Conservation (phyloP, 768 basidiomycete species). For the Phanerodontia chrysosporium region DNA sequence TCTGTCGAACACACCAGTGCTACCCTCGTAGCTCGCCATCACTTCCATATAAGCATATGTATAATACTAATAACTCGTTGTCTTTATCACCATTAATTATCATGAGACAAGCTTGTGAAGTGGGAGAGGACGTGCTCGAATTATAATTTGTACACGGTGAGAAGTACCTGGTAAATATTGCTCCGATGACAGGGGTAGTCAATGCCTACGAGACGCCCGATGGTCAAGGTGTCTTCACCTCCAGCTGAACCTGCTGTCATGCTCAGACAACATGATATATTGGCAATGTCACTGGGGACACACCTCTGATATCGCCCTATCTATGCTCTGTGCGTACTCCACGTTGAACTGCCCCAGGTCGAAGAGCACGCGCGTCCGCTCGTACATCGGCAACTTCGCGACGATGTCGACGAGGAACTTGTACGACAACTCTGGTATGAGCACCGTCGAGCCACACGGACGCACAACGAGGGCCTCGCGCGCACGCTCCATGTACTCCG, state of each 20-base stretch:
- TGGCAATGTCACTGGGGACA: neutral
- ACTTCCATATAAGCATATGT: too few relatives aligned
- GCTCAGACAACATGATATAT: neutral
- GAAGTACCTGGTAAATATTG: too few relatives aligned
- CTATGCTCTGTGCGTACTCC: neutral
- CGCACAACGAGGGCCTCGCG: neutral
- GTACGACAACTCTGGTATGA: neutral
- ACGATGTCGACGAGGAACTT: neutral
- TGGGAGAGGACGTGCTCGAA: too few relatives aligned
- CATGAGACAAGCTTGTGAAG: too few relatives aligned
- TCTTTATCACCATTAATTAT: too few relatives aligned
- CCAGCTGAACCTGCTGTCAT: neutral
- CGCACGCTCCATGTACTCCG: conserved; percentile 1
- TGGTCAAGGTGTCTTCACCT: neutral
- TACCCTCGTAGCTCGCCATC: too few relatives aligned
- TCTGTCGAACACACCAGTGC: too few relatives aligned
- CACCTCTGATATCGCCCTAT: neutral
- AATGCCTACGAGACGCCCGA: too few relatives aligned
- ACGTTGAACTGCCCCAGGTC: neutral
- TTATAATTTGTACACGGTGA: too few relatives aligned
- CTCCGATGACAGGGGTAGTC: too few relatives aligned
- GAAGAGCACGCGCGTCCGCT: neutral
- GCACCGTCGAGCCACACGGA: conserved; percentile 1
- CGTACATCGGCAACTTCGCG: neutral
- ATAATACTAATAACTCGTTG: too few relatives aligned